Evolutionary conservation across 1,139 yeast genomes (phyloP), one percentile per base, ranked within the genome.

Genomic region (Pneumocystis canis): DNA sequence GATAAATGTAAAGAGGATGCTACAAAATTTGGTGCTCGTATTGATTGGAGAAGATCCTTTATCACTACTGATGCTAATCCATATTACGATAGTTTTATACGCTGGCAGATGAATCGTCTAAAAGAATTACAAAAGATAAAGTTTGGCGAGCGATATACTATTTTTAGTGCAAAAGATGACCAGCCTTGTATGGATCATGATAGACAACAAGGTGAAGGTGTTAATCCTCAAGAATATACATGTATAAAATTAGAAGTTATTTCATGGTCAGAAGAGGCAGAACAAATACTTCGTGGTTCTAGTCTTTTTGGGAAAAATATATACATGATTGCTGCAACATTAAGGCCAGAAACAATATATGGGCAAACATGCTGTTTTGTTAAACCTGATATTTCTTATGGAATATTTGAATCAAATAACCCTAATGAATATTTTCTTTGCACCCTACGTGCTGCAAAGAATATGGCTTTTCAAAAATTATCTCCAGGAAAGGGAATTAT

Each of bases 101-200:
- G 94, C 79, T 92, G 99, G 98, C 96, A 89, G 76, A 87, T 92
- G 82, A 89, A 86, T 78, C 82, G 87, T 73, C 83, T 94, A 73
- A 87, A 84, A 78, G 90, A 83, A 62, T 77, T 82, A 65, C 95
- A 94, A 66, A 92, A 89, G 77, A 89, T 92, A 77, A 92, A 90
- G 79, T 92, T 92, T 71, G 99, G 98, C 74, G 95, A 92, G 78
- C 85, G 99, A 78, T 89, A 89, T 79, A 94, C 99, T 69, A 89
- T 92, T 70, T 92, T 88, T 77, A 90, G 97, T 58, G 96, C 90
- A 73, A 90, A 87, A 78, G 98, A 92, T 76, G 97, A 97, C 66
- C 99, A 92, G 79, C 95, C 98, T 60, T 92, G 99, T 80, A 90
- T 92, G 89, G 98, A 92, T 76, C 99, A 92, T 76, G 99, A 92